phyloP scores from a whole-genome alignment of 208 protist genomes.

The Acanthamoeba healyi region DNA sequence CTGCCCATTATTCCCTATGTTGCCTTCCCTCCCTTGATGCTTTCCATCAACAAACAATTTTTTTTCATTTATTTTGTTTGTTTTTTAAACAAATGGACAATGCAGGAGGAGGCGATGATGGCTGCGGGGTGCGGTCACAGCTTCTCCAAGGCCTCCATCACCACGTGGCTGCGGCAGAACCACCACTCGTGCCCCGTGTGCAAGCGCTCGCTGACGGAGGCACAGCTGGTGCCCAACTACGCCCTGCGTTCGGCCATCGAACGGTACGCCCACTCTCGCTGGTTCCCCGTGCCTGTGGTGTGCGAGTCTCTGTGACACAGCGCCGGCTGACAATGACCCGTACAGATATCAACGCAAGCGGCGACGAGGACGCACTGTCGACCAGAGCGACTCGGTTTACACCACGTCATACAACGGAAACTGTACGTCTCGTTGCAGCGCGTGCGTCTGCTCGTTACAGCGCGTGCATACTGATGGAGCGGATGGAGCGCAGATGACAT shows the following conservation, averaged over 20 bases:
- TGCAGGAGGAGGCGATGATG: slow-evolving; percentile 50
- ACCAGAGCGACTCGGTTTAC: no score
- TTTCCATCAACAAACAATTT: no score
- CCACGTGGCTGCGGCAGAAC: slow-evolving; percentile 26
- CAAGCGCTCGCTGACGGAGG: not conserved
- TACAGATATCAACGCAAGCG: not conserved
- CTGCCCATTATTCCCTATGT: not conserved
- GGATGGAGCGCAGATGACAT: not conserved
- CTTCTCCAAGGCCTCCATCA: slow-evolving; percentile 1
- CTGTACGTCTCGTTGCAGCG: no score
- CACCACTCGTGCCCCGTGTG: not conserved
- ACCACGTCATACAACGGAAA: no score
- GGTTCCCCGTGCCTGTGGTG: no score
- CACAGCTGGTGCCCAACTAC: not conserved
- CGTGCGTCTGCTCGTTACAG: no score
- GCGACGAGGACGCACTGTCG: no score
- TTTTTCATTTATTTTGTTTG: not conserved
- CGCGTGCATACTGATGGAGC: not conserved
- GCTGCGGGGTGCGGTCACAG: not conserved
- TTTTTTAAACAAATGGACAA: not conserved
- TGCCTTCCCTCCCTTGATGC: no score
- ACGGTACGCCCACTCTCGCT: not conserved
- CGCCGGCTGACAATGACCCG: not conserved
- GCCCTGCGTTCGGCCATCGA: slow-evolving; percentile 4
- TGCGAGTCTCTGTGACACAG: no score